Base-by-base conservation (phyloP, 345 rosid species). In the Citrus cavaleriei region DNA sequence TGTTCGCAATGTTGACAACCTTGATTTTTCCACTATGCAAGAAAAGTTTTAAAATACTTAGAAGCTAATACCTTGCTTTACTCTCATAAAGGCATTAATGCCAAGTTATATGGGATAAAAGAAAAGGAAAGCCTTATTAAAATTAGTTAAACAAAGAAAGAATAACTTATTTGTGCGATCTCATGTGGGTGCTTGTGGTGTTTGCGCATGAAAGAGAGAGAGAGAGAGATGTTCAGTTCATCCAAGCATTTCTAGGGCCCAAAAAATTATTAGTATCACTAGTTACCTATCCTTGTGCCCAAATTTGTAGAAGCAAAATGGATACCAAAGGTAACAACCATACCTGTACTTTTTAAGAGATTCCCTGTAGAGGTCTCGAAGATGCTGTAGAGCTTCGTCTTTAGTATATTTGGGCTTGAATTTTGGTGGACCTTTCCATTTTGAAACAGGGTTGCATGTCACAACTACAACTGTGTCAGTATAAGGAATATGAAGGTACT, bases 391-490 rank as follows among this genome's bases (percentile, higher is more conserved):
- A 70, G 98, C 95, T 82, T 91, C 99, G 37, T 91, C 95, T 24
- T 66, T 59, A 7, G 87, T 92, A 77, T 92, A 93, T 82, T 93
- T 91, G 65, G 98, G 94, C 81, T 89, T 93, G 83, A 79, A 84
- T 75, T 93, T 91, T 37, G 98, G 98, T 72, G 93, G 87, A 69
- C 98, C 97, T 85, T 81, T 87, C 98, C 97, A 89, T 84, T 90
- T 94, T 58, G 95, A 93, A 78, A 91, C 83, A 83, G 98, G 98
- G 84, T 93, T 96, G 89, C 98, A 94, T 22, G 89, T 93, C 80
- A 96, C 98, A 83, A 94, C 93, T 78, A 96, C 98, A 57, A 93
- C 95, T 1, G 90, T 85, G 77, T 93, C 98, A 0, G 95, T 91
- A 82, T 91, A 93, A 37, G 98, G 99, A 81, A 94, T 86, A 74